Conservation (phyloP, 176 grass and related monocot genomes). For the Zizania latifolia region DNA sequence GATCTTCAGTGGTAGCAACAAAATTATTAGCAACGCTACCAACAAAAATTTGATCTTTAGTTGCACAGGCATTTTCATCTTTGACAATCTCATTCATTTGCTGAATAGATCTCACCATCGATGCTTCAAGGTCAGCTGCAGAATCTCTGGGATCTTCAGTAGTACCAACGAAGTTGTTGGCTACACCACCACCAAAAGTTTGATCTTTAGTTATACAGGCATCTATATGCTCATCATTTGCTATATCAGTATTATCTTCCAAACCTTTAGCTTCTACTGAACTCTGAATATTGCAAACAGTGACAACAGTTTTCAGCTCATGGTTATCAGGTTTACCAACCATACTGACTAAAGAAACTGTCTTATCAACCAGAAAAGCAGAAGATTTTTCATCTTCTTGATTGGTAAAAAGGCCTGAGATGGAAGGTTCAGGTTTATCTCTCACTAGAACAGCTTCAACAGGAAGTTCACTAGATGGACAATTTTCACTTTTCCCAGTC, state of each 20-base stretch:
- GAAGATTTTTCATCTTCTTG: slow-evolving; percentile 8
- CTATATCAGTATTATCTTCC: slow-evolving; percentile 2
- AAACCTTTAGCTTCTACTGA: slow-evolving; percentile 26
- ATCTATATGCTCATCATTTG: slow-evolving; percentile 4
- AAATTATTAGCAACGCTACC: neutral
- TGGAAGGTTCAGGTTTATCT: slow-evolving; percentile 8
- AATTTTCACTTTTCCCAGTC: slow-evolving; percentile 19
- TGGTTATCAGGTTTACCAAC: slow-evolving; percentile 17
- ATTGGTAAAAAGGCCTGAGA: neutral
- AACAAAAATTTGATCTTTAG: neutral
- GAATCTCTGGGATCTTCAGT: slow-evolving; percentile 12
- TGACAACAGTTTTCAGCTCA: slow-evolving; percentile 8
- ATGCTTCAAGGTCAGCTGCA: slow-evolving; percentile 17
- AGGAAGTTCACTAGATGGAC: slow-evolving; percentile 15
- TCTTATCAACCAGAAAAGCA: neutral
- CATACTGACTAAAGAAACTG: slow-evolving; percentile 5
- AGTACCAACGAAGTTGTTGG: neutral
- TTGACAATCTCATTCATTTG: neutral
- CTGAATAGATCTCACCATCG: slow-evolving; percentile 15
- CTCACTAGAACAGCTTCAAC: slow-evolving; percentile 20
- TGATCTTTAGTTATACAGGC: slow-evolving; percentile 14
- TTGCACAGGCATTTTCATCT: neutral
- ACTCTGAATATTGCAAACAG: slow-evolving; percentile 22
- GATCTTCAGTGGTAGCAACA: neutral
- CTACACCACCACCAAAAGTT: neutral